A percentile compares a stretch with the other conserved stretches of the same genome.
These are phyloP conservation scores for Daldinia eschscholtzii DNA, from an alignment of 2,329 filamentous ascomycete genomes.

Conservation along the genomic window DNA sequence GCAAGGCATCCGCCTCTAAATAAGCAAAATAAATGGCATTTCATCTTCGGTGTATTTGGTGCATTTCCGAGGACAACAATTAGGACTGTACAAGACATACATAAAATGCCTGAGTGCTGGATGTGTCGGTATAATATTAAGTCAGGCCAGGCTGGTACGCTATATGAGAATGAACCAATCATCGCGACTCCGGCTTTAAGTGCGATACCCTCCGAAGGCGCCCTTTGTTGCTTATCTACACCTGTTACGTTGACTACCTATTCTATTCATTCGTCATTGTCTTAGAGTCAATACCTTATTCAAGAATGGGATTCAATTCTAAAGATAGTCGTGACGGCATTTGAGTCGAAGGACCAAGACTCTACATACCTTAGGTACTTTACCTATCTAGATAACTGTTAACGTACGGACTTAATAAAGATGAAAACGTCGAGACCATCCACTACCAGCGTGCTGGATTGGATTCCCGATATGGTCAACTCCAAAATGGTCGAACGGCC, in stretches of 20 bases:
- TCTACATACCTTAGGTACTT: conserved; percentile 17
- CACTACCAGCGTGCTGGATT: conserved; percentile 42
- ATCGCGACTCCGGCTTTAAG: conserved; percentile 27
- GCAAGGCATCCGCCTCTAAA: background rate
- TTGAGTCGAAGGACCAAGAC: conserved; percentile 25
- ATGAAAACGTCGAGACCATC: conserved; percentile 38
- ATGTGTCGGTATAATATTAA: conserved; percentile 32
- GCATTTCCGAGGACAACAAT: conserved; percentile 1
- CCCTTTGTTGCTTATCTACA: conserved; percentile 16
- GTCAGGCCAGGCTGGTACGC: conserved; percentile 29
- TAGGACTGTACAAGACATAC: conserved; percentile 34
- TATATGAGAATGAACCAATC: conserved; percentile 35
- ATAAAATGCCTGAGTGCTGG: conserved; percentile 19
- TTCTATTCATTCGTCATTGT: conserved; percentile 16
- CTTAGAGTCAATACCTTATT: conserved; percentile 7
- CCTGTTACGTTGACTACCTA: conserved; percentile 8
- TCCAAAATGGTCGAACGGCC: conserved; percentile 50
- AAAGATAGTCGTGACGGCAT: conserved; percentile 35
- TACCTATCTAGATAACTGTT: conserved; percentile 8
- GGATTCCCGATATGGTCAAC: conserved; percentile 51
- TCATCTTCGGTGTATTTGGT: conserved; percentile 16
- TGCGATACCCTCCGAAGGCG: conserved; percentile 29
- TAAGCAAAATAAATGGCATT: conserved; percentile 4
- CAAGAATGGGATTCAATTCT: conserved; percentile 29
- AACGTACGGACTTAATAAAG: conserved; percentile 33